Base-by-base conservation (phyloP, 805 yeast species). In the Candida andamanensis region DNA sequence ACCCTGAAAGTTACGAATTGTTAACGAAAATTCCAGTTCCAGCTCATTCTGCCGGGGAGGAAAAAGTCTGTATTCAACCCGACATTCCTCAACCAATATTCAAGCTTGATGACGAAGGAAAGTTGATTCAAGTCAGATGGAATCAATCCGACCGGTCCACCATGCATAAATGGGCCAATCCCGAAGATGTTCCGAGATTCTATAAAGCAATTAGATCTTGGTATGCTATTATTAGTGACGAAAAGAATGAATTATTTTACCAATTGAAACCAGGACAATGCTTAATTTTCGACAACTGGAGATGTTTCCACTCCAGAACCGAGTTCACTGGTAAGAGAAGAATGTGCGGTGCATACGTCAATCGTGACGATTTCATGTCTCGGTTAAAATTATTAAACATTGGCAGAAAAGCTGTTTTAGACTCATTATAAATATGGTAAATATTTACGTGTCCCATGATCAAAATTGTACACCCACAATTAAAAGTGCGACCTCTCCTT, bases 41-140 rank as follows among this genome's bases (percentile, higher is more conserved):
- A n/a, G 82, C 83, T 15, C 86, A 80, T 47, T 72, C 80, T n/a
- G 80, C 85, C 5, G 87, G 87, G 15, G 85, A 80, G 46, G 78
- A 70, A 26, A 63, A 57, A 45, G 79, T 69, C 10, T 69, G 80
- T 43, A 74, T 78, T 29, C 78, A 72, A 45, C 79, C 84, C 2
- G 71, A 68, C 27, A 49, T 60, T 14, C 62, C 76, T 3, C 72
- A 68, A 44, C 83, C 85, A 4, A 64, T 79, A 3, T 69, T 80
- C 52, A 75, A 72, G 47, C 67, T 75, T 35, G 74, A 72, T 41
- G 49, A 52, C 6, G 45, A 64, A 3, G 80, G 78, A 2, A 60
- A 75, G 18, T 59, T 80, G 40, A 52, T 72, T 18, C 85, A 80
- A 51, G 72, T 78, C 10, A 64, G 85, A 15, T 80, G 85, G 85